Percentiles rank a stretch among this genome's conserved stretches.
These are phyloP conservation scores for Allantophomopsis lycopodina DNA, from an alignment of 2,329 filamentous ascomycete genomes.

Conservation along the genomic window DNA sequence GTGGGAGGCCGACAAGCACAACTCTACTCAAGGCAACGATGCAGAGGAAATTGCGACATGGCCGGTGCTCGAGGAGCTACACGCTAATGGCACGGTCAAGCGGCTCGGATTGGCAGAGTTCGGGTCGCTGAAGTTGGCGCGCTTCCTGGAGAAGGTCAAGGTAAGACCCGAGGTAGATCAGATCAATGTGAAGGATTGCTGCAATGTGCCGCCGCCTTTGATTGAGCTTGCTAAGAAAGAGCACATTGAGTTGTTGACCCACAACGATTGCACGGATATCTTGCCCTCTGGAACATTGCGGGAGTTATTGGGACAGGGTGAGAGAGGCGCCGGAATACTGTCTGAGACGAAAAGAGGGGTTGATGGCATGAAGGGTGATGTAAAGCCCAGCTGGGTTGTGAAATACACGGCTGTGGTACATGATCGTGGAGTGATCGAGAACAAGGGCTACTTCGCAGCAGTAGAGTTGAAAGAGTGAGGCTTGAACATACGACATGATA, in stretches of 20 bases:
- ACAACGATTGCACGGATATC: constrained; percentile 89
- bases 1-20: constrained; percentile 53
- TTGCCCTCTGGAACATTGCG: constrained; percentile 73
- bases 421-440: constrained; percentile 90
- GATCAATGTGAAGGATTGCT: constrained; percentile 93
- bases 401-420: constrained; percentile 95
- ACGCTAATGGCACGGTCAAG: constrained; percentile 55
- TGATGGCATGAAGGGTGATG: constrained; percentile 57
- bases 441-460: constrained; percentile 91
- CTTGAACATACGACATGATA: background rate
- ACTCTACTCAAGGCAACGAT: constrained; percentile 47
- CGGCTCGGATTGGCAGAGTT: constrained; percentile 85
- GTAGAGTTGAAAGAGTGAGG: constrained; percentile 47
- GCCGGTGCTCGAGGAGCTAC: constrained; percentile 59
- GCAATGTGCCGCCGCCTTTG: constrained; percentile 82
- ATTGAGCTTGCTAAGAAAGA: constrained; percentile 72
- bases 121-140: constrained; percentile 67
- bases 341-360: constrained; percentile 30
- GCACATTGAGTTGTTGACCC: constrained; percentile 77
- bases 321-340: constrained; percentile 63
- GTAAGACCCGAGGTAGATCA: constrained; percentile 78
- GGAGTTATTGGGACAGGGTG: constrained; percentile 64
- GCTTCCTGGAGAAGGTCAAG: constrained; percentile 57
- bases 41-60: constrained; percentile 57
- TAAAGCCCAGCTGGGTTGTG: constrained; percentile 85